Evolutionary conservation across 371 early-diverging fungal genomes (phyloP), one percentile per base, ranked within the genome.

Genomic region (Racocetra persica): DNA sequence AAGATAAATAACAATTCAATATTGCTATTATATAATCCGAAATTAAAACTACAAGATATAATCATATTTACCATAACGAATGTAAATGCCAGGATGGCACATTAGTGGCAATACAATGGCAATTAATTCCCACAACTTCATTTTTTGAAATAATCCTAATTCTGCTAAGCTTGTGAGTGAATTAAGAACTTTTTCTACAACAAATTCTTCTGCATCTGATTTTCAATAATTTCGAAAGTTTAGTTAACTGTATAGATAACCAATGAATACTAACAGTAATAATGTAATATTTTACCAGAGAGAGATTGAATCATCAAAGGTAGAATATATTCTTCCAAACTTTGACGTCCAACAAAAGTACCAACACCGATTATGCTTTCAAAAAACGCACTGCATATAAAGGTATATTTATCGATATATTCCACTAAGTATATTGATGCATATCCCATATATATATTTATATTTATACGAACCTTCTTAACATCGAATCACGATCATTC

Each of bases 301-400:
- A 97, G 82, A 0, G 95, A 91, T 82, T 96, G 96, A n/a, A 94
- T 88, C 92, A 96, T 94, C 32, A 98, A 84, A n/a, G 98, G 98
- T 59, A 97, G 84, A 57, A 98, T 94, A 79, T 96, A 98, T 81
- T 96, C 94, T 81, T 96, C 96, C 24, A 97, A 86, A 62, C 95
- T 94, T 38, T 91, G 89, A 4, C 92, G 89, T 4, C 98, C 98
- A 14, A 96, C 93, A 85, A 94, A 95, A 0, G 94, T 92, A 2
- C 95, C 96, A 1, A 97, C 94, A 0, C 96, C 96, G 72, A 95
- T 94, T 22, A 97, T 93, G 67, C 93, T 94, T 80, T 97, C 96
- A 77, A 95, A 96, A 80, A 98, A 96, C 0, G 97, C 93, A 57
- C 97, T 94, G 67, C 4, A 62, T 20, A 26, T 28, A 28, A 57